phyloP scores from a whole-genome alignment of 345 rosid species.

The Linum tenue region DNA sequence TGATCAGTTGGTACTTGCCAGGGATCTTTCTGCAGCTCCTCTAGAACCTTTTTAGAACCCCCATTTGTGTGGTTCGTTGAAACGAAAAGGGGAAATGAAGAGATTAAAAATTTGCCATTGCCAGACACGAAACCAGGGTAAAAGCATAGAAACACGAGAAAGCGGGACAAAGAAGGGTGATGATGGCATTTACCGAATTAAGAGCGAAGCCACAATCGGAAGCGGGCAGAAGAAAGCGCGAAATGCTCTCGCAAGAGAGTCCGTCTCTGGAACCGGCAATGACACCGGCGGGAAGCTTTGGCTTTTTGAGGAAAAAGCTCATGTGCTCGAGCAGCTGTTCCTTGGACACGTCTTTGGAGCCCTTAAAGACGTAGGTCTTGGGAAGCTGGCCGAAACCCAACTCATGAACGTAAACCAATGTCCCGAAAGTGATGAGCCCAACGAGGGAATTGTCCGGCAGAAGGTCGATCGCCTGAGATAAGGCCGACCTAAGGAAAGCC shows the following conservation, averaged over 20 bases:
- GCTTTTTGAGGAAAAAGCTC: conserved; percentile 67
- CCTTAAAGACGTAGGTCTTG: conserved; percentile 69
- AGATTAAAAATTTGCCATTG: background rate
- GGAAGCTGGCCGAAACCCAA: conserved; percentile 66
- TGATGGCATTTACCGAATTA: conserved; percentile 38
- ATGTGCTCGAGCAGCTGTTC: conserved; percentile 80
- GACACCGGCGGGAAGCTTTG: conserved; percentile 71
- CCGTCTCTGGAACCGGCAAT: conserved; percentile 85
- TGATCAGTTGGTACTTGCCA: conserved; percentile 68
- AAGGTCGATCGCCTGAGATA: conserved; percentile 67
- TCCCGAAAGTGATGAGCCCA: conserved; percentile 74
- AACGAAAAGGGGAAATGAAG: background rate
- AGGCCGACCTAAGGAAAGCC: conserved; percentile 63
- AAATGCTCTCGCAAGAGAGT: conserved; percentile 71
- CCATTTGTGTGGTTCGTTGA: background rate
- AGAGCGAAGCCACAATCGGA: conserved; percentile 77
- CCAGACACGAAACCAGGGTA: background rate
- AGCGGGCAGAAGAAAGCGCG: conserved; percentile 81
- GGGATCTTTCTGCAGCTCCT: conserved; percentile 82
- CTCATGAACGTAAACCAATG: conserved; percentile 73
- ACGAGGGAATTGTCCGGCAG: conserved; percentile 65
- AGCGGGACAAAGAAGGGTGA: background rate
- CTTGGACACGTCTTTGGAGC: conserved; percentile 64
- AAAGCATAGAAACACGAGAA: background rate
- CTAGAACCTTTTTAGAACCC: conserved; percentile 39